Evolutionary conservation across 768 basidiomycete genomes (phyloP), one percentile per base, ranked within the genome.

Genomic region (Mycena leptocephala): DNA sequence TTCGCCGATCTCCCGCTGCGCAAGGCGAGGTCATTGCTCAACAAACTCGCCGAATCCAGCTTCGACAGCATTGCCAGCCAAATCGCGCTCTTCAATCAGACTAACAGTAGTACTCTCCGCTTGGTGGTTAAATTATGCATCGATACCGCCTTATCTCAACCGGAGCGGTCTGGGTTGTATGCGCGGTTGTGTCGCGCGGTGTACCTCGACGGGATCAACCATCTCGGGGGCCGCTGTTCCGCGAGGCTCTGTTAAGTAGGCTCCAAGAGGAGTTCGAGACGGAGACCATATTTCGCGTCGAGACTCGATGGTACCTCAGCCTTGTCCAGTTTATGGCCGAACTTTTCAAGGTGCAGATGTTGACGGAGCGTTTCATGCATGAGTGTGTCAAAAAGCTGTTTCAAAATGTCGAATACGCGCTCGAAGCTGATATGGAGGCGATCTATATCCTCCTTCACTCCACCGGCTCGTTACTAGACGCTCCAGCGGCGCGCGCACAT

Each of bases 281-380:
- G 35, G 35, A 37, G 35, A 6, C 7, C 35, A 37, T 13, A 37
- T 6, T 37, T n/a, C n/a, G n/a, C n/a, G 35, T 37, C 6, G 35
- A 37, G 35, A 99, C 98, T 87, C 95, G 97, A 74, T 95, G 95
- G 76, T 97, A 97, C 84, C 93, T 99, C 13, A 96, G 98, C 88
- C 90, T 99, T 78, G 96, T 99, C 87, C 95, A 95, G 85, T 97
- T 99, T 87, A 98, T 99, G 75, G 97, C 97, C 76, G 98, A 99
- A 86, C 88, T 99, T 63, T 99, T 97, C 94, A 99, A 98, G 87
- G 89, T 99, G 18, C 95, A 95, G 86, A 98, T 99, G 97, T 89
- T 99, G 68, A 97, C 97, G 59, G 96, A 97, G 87, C 94, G 96
- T 79, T 97, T 99, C 87, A 99, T 99, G 95, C 95, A 97, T 88